These are phyloP conservation scores for Beta vulgaris DNA, from an alignment of 148 eudicot species.

Conservation along the genomic window DNA sequence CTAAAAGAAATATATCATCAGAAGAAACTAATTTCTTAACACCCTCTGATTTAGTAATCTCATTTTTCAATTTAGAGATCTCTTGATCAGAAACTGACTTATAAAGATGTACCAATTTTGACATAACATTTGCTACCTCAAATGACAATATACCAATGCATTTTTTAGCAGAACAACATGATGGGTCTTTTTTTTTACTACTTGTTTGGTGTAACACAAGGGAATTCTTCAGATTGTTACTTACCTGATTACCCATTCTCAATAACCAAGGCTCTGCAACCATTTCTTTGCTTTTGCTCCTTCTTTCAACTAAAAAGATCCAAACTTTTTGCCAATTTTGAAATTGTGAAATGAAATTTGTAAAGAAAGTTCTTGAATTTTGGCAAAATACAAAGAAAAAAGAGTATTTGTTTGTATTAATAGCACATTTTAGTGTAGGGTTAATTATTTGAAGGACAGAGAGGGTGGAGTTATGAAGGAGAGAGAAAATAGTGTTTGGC, in stretches of 20 bases:
- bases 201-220: slow-evolving; percentile 38
- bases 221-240: slow-evolving; percentile 72
- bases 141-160: slow-evolving; percentile 73
- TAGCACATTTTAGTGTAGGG: no score
- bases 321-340: no score
- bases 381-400: neutral
- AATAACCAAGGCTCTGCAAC: slow-evolving; percentile 89
- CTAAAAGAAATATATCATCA: slow-evolving; percentile 54
- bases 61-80: slow-evolving; percentile 49
- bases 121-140: slow-evolving; percentile 93
- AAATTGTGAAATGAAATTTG: neutral
- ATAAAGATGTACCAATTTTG: slow-evolving; percentile 64
- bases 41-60: slow-evolving; percentile 64
- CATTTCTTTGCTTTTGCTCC: slow-evolving; percentile 38
- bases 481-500: slow-evolving; percentile 27
- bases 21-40: slow-evolving; percentile 48
- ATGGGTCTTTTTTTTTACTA: slow-evolving; percentile 24
- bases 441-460: slow-evolving; percentile 23
- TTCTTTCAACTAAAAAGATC: slow-evolving; percentile 17
- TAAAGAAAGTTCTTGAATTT: neutral
- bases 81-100: slow-evolving; percentile 57
- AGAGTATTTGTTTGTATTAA: no score
- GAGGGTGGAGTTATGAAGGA: slow-evolving; percentile 25
- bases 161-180: slow-evolving; percentile 29
- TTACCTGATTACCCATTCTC: slow-evolving; percentile 73